phyloP scores from a whole-genome alignment of 2,329 filamentous ascomycete genomes.

The Herpotrichia juniperi region DNA sequence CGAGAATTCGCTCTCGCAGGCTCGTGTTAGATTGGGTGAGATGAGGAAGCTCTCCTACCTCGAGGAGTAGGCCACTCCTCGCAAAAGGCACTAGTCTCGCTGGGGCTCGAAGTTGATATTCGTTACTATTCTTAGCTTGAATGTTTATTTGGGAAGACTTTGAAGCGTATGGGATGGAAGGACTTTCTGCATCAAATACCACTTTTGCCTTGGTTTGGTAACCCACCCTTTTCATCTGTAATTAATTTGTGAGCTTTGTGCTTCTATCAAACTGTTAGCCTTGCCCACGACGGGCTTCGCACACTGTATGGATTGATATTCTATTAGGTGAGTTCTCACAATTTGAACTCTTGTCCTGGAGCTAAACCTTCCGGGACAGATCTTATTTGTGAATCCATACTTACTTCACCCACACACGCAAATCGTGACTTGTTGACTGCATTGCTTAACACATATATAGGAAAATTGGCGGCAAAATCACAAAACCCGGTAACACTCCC shows the following conservation, averaged over 20 bases:
- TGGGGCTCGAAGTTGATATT: neutral
- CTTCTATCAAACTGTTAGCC: neutral
- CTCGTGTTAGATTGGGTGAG: constrained; percentile 85
- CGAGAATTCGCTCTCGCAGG: constrained; percentile 82
- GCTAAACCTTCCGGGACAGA: no score
- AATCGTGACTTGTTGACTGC: no score
- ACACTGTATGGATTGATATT: no score
- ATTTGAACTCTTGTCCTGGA: no score
- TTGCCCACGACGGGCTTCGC: neutral
- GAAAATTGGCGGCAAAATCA: constrained; percentile 8
- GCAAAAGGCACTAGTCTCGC: neutral
- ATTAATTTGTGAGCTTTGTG: neutral
- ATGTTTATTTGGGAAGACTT: neutral
- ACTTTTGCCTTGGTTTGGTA: neutral
- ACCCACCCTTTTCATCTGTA: neutral
- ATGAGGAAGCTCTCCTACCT: constrained; percentile 97
- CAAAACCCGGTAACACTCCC: neutral
- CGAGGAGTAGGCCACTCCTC: constrained; percentile 33
- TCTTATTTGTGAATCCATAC: no score
- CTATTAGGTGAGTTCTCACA: no score
- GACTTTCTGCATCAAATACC: constrained; percentile 2
- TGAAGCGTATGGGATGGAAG: constrained; percentile 1
- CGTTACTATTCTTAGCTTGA: neutral
- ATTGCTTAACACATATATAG: no score
- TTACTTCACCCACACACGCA: no score